Evolutionary conservation across 768 basidiomycete genomes (phyloP).

Genomic region (Tulasnella sp.): DNA sequence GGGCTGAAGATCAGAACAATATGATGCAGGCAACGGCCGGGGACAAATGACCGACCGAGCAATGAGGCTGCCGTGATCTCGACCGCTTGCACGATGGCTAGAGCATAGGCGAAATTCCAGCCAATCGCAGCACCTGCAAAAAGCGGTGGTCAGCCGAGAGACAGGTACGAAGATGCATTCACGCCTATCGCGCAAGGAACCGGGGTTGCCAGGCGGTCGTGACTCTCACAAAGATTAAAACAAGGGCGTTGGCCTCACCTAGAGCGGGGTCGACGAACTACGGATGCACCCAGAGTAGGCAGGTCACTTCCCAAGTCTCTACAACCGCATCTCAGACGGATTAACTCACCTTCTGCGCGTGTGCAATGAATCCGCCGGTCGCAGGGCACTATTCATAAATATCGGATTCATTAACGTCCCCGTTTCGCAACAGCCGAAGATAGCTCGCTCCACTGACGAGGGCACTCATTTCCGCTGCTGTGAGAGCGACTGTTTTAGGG

Average conservation of each 20-base stretch:
- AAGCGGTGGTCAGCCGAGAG: not conserved
- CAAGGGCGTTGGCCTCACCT: constrained; percentile 18
- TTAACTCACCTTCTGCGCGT: constrained; percentile 22
- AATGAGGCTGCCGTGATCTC: constrained; percentile 30
- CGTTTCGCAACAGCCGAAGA: not conserved
- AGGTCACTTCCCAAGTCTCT: constrained; percentile 1
- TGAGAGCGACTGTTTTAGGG: constrained; percentile 12
- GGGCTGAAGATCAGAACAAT: not conserved
- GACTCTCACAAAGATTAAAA: constrained; percentile 14
- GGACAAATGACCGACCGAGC: constrained; percentile 19
- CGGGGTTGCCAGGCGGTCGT: not conserved
- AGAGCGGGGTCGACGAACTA: constrained; percentile 26
- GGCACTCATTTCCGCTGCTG: constrained; percentile 26
- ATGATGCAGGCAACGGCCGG: not conserved
- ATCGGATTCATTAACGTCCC: not conserved
- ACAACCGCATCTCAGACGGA: not conserved
- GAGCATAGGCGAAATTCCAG: constrained; percentile 30
- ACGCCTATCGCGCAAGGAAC: not conserved
- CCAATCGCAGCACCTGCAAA: constrained; percentile 27
- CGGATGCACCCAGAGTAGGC: constrained; percentile 12
- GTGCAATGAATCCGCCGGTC: constrained; percentile 25
- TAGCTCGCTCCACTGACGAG: not conserved
- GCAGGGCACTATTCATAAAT: constrained; percentile 16
- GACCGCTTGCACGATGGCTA: constrained; percentile 28
- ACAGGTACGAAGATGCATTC: not conserved